Evolutionary conservation across 345 rosid genomes (phyloP), one percentile per base, ranked within the genome.

Genomic region (Erysimum cheiranthoides): DNA sequence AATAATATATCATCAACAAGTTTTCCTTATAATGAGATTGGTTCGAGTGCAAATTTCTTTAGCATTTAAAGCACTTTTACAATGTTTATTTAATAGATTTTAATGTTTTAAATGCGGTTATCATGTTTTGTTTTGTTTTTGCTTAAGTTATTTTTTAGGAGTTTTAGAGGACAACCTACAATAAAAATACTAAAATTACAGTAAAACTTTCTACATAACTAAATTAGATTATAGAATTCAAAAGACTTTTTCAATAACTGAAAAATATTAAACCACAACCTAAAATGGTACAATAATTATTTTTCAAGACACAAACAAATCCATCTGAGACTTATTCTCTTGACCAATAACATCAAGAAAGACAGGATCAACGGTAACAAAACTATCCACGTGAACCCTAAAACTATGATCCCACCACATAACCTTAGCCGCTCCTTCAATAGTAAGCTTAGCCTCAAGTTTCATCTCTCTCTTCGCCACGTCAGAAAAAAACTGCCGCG

Each of bases 361-460:
- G 17, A 91, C 58, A 12, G 98, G 98, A 83, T 93, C 98, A 54
- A 91, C 96, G 71, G 89, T 91, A 4, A 89, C 75, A 18, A 82
- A 89, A 42, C 97, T 88, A n/a, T 88, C 92, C 86, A 89, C 89
- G 84, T 87, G 93, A 16, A 92, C 84, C 68, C 79, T 84, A 68
- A 93, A 93, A 85, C 82, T 81, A 57, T 89, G 94, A 50, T 91
- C 87, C 97, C 96, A 91, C 91, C 91, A 89, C 77, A 85, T 6
- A 31, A 89, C 89, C 86, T 81, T 91, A 1, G 98, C 98, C 66
- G 84, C 73, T 7, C 97, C 98, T 32, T 73, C 85, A 3, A 93
- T 78, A n/a, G 80, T 87, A 73, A 93, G 86, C 77, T 68, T 78
- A 4, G 97, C 96, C 18, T 91, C 85, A 3, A 91, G 87, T 79